phyloP scores from a whole-genome alignment of 257 asterid species.

The Forsythia suspensa region DNA sequence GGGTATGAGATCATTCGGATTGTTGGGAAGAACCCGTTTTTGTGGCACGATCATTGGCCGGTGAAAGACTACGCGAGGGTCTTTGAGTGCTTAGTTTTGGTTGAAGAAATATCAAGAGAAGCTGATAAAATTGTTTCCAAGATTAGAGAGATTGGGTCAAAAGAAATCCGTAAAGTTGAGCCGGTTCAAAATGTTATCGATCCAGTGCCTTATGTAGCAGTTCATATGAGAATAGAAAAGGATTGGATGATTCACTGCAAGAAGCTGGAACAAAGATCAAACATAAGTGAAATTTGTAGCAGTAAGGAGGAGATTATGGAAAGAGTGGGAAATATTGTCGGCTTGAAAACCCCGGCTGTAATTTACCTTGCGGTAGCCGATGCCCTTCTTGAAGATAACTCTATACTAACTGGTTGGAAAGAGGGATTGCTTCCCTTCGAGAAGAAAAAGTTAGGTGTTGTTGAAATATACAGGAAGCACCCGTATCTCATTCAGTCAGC shows the following conservation, averaged over 20 bases:
- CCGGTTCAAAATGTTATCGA: not conserved
- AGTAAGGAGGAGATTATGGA: conserved; percentile 69
- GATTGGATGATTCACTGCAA: conserved; percentile 98
- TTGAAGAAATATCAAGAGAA: conserved; percentile 64
- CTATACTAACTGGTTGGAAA: conserved; percentile 72
- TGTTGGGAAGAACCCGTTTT: conserved; percentile 80
- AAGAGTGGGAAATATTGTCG: conserved; percentile 65
- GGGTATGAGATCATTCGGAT: conserved; percentile 48
- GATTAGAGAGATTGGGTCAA: conserved; percentile 52
- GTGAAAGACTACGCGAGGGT: conserved; percentile 77
- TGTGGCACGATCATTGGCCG: conserved; percentile 98
- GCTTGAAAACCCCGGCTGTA: conserved; percentile 49
- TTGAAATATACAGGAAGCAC: conserved; percentile 59
- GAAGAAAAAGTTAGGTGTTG: conserved; percentile 75
- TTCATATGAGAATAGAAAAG: conserved; percentile 94
- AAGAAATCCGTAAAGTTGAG: conserved; percentile 22
- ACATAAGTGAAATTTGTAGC: conserved; percentile 70
- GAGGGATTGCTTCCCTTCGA: conserved; percentile 65
- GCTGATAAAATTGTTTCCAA: conserved; percentile 77
- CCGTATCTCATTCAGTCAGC: conserved; percentile 82
- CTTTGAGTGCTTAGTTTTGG: conserved; percentile 70
- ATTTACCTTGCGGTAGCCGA: conserved; percentile 89
- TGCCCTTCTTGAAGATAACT: conserved; percentile 73
- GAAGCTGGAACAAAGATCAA: conserved; percentile 71
- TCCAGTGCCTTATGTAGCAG: conserved; percentile 59